Evolutionary conservation across 106 monocot species (phyloP).

Genomic region (Allium sativum): DNA sequence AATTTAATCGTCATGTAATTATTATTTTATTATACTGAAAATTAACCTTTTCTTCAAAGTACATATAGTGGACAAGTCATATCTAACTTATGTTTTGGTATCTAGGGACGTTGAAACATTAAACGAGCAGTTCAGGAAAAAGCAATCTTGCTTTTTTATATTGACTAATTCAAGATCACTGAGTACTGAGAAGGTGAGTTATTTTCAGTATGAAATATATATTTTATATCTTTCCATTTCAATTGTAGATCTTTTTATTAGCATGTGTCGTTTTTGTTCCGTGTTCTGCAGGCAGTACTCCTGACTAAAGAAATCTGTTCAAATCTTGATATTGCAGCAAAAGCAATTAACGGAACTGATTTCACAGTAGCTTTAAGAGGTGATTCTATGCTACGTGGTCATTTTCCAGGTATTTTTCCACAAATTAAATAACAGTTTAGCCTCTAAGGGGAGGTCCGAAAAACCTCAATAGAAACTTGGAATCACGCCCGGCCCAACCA

Average conservation of each 20-base stretch:
- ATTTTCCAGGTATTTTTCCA: slow-evolving; percentile 58
- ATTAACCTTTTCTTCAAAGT: too few relatives aligned
- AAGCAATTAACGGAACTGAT: slow-evolving; percentile 39
- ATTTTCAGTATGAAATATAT: slow-evolving; percentile 4
- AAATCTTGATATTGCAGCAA: slow-evolving; percentile 78
- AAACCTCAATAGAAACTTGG: too few relatives aligned
- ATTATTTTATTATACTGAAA: too few relatives aligned
- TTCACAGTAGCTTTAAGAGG: slow-evolving; percentile 90
- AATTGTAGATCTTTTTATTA: slow-evolving; percentile 2
- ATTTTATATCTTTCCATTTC: background rate
- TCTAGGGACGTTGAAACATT: slow-evolving; percentile 72
- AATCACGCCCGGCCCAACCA: too few relatives aligned
- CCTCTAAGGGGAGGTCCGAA: too few relatives aligned
- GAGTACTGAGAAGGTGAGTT: slow-evolving; percentile 71
- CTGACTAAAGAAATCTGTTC: slow-evolving; percentile 79
- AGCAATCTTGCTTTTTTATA: slow-evolving; percentile 73
- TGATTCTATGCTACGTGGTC: slow-evolving; percentile 97
- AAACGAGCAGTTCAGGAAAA: slow-evolving; percentile 55
- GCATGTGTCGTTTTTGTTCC: background rate
- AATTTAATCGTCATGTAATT: too few relatives aligned
- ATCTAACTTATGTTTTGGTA: too few relatives aligned
- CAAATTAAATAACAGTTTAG: background rate
- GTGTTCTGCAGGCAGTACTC: slow-evolving; percentile 43
- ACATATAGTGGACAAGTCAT: too few relatives aligned
- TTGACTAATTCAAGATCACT: slow-evolving; percentile 89